These are phyloP conservation scores for Scopulariopsis brevicaulis DNA, from an alignment of 2,329 filamentous ascomycete species.

Conservation along the genomic window DNA sequence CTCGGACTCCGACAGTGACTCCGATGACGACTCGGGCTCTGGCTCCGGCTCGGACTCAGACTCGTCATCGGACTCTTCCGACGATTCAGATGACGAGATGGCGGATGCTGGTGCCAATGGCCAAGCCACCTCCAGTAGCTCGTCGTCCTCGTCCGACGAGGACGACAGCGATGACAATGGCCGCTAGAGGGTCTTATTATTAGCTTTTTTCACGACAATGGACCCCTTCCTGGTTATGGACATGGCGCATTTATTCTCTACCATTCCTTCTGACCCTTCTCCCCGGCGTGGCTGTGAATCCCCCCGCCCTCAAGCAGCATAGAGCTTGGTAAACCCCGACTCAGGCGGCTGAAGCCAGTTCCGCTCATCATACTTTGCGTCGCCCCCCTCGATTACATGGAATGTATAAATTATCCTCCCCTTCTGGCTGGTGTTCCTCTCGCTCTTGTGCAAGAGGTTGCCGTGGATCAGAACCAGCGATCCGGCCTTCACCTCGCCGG, in stretches of 20 bases:
- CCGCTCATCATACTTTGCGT: constrained; percentile 62
- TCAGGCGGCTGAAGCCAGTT: constrained; percentile 90
- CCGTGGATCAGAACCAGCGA: constrained; percentile 90
- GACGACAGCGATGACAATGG: neutral
- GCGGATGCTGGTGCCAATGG: neutral
- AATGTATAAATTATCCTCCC: constrained; percentile 96
- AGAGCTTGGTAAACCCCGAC: constrained; percentile 66
- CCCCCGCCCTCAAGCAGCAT: constrained; percentile 9
- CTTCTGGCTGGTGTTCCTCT: constrained; percentile 77
- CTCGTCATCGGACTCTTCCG: constrained; percentile 17
- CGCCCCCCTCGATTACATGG: constrained; percentile 81
- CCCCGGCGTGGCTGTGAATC: neutral
- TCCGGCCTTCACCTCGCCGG: constrained; percentile 83
- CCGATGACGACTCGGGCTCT: constrained; percentile 12
- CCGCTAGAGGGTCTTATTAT: neutral
- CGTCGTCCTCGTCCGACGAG: constrained; percentile 3
- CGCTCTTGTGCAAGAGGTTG: constrained; percentile 91
- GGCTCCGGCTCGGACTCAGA: constrained; percentile 1
- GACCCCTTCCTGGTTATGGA: neutral
- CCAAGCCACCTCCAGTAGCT: constrained; percentile 3
- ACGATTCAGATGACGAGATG: constrained; percentile 12
- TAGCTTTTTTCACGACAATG: neutral
- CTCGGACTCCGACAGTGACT: constrained; percentile 20
- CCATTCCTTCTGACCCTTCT: neutral
- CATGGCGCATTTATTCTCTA: neutral